These are phyloP conservation scores for Ustilago tritici DNA, from an alignment of 1,284 basidiomycete species.

Conservation along the genomic window DNA sequence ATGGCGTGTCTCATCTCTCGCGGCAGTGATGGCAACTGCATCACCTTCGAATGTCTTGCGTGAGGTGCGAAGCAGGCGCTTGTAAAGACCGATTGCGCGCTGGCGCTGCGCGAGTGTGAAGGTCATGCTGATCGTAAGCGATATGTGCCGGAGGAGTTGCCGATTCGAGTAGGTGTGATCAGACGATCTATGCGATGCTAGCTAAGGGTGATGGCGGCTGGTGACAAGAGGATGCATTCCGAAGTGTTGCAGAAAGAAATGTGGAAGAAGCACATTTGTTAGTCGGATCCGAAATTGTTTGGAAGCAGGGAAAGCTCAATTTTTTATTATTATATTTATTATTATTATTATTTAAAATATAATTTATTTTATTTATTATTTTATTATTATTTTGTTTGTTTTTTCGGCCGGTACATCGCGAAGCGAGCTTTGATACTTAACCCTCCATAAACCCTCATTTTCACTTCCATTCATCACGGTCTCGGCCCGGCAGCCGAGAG, in stretches of 20 bases:
- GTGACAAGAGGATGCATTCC: not conserved
- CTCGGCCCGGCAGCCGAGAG: not conserved
- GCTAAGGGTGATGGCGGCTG: not conserved
- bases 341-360: not conserved
- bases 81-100: conserved; percentile 63
- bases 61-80: conserved; percentile 61
- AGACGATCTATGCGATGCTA: not conserved
- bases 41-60: conserved; percentile 62
- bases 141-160: not conserved
- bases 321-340: too few relatives aligned
- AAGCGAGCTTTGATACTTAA: not conserved
- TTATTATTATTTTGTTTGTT: too few relatives aligned
- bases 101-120: conserved; percentile 58
- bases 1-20: conserved; percentile 54
- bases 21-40: conserved; percentile 47
- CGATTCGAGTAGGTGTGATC: not conserved
- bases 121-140: conserved; percentile 17
- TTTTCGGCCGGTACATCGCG: not conserved
- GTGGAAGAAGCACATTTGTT: not conserved
- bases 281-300: conserved; percentile 11
- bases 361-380: too few relatives aligned
- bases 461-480: not conserved
- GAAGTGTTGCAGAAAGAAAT: conserved; percentile 4
- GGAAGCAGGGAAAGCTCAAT: conserved; percentile 1
- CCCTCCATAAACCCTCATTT: not conserved